These are phyloP conservation scores for Hemerocallis citrina DNA, from an alignment of 106 monocot genomes.

Conservation along the genomic window DNA sequence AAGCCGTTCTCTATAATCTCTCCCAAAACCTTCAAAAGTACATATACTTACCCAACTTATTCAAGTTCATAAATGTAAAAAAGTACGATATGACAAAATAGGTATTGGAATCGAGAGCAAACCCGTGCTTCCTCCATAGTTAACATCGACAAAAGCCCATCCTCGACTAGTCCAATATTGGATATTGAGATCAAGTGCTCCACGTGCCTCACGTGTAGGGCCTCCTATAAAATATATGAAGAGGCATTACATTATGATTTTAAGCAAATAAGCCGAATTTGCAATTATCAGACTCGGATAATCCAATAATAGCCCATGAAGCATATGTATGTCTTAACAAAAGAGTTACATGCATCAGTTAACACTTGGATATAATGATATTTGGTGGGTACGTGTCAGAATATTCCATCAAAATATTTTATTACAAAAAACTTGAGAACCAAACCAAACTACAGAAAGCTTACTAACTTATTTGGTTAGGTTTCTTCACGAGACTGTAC, in stretches of 20 bases:
- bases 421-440: too few relatives aligned
- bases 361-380: too few relatives aligned
- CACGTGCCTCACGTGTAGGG: constrained; percentile 57
- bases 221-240: constrained; percentile 35
- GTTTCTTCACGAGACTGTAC: too few relatives aligned
- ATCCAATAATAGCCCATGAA: neutral
- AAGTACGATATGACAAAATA: neutral
- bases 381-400: too few relatives aligned
- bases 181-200: constrained; percentile 50
- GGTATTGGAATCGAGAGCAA: constrained; percentile 3
- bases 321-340: neutral
- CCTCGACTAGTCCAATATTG: constrained; percentile 92
- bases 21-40: constrained; percentile 68
- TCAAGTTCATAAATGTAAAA: neutral
- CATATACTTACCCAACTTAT: neutral
- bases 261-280: neutral
- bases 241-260: neutral
- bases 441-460: too few relatives aligned
- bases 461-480: too few relatives aligned
- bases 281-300: neutral
- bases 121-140: constrained; percentile 94
- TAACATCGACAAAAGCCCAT: constrained; percentile 86
- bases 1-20: constrained; percentile 74
- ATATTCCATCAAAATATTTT: too few relatives aligned
- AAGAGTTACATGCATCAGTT: neutral